These are phyloP conservation scores for Novymonas esmeraldas DNA, from an alignment of 208 protist species.

Conservation along the genomic window DNA sequence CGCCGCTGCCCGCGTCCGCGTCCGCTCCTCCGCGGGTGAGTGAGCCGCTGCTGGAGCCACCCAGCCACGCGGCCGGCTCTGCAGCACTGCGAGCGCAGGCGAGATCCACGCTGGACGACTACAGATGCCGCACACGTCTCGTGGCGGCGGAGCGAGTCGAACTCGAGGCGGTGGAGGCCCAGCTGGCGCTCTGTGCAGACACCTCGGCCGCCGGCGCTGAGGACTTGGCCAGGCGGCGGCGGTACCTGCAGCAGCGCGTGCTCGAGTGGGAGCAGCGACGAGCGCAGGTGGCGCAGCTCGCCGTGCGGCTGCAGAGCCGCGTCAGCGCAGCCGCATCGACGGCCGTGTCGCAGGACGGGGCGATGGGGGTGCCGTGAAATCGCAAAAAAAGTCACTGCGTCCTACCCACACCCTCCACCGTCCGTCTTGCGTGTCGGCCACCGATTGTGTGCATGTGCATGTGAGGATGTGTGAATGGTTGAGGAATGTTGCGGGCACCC, in stretches of 20 bases:
- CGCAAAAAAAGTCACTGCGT: too few species aligned
- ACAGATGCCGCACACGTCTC: constrained; percentile 6
- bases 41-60: not conserved
- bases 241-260: constrained; percentile 27
- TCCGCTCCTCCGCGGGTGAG: not conserved
- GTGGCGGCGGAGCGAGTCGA: constrained; percentile 31
- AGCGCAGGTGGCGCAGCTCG: constrained; percentile 43
- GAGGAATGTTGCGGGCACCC: too few species aligned
- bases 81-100: constrained; percentile 7
- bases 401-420: not conserved
- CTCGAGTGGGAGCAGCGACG: constrained; percentile 40
- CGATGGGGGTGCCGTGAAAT: too few species aligned
- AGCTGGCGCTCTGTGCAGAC: constrained; percentile 12
- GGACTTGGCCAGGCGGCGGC: constrained; percentile 26
- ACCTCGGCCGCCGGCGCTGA: constrained; percentile 3
- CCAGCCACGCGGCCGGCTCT: not conserved
- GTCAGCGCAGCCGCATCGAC: constrained; percentile 9
- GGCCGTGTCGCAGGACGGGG: not conserved
- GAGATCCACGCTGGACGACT: constrained; percentile 20
- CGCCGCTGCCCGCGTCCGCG: not conserved
- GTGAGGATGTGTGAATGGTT: too few species aligned
- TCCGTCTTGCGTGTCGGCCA: too few species aligned
- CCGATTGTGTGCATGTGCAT: too few species aligned
- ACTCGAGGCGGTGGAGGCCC: constrained; percentile 17
- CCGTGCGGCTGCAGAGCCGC: constrained; percentile 17